Evolutionary conservation across 768 basidiomycete genomes (phyloP), one percentile per base, ranked within the genome.

Genomic region (Mycena pura): DNA sequence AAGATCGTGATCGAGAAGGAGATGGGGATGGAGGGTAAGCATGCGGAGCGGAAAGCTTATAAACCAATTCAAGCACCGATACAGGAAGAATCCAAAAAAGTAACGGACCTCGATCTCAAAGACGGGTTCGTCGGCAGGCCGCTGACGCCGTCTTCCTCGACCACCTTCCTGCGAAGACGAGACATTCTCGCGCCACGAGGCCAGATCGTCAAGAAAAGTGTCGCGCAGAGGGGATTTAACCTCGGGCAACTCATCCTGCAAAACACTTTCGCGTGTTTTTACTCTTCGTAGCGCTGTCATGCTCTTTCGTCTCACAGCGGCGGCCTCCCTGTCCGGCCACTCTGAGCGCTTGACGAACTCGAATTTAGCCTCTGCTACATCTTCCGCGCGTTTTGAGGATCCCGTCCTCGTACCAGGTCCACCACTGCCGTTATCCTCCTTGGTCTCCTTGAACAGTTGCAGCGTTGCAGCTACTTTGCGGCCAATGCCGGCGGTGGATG

Each of bases 311-410:
- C 90, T 80, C 47, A 87, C 77, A 19, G 87, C 89, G 55, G 86
- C 89, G 6, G 84, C 78, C 76, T 92, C 92, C 38, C 89, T 84
- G 72, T 91, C 91, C 1, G 89, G 90, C 92, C 92, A 93, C 65
- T 91, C 92, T 15, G 92, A 87, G 40, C 92, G 85, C 71, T 91
- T 92, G 45, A 93, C 90, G 67, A 92, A 92, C 77, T 92, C 85
- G 69, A 86, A 92, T 69, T 87, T 83, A 17, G 90, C 82, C 62
- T 89, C 84, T 24, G 85, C 83, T 41, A 91, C 86, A 60, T 85
- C 83, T 27, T 80, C 77, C 29, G 77, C 76, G 36, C 84, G 78
- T 29, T 78, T 74, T 27, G 77, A 76, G 8, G 78, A 72, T 28
- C 75, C 73, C 25, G 72, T 65, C 59, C 73, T 71, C 39, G 80